Evolutionary conservation across 371 early-diverging fungal genomes (phyloP).

Genomic region (Actinomortierella ambigua): DNA sequence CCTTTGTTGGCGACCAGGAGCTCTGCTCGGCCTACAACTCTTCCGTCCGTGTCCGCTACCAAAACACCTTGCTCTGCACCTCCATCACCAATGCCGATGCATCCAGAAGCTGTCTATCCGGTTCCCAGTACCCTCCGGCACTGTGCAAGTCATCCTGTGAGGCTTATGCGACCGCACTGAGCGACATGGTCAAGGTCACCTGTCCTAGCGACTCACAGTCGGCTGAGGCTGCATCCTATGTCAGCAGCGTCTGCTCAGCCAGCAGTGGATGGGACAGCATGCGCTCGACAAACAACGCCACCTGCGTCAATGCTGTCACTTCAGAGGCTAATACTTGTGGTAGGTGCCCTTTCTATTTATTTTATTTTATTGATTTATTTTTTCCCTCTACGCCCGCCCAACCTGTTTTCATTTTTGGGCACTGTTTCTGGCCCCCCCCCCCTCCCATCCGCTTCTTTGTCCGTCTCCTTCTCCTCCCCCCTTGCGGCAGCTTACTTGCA

Average conservation of each 20-base stretch:
- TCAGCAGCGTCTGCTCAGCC: constrained; percentile 13
- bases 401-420: background rate
- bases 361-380: constrained; percentile 1
- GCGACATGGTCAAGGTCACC: constrained; percentile 1
- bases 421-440: background rate
- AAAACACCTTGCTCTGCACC: constrained; percentile 25
- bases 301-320: constrained; percentile 13
- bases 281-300: background rate
- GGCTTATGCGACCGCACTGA: constrained; percentile 9
- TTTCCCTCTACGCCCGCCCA: background rate
- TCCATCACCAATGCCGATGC: constrained; percentile 8
- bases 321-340: constrained; percentile 34
- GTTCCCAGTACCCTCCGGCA: background rate
- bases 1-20: constrained; percentile 4
- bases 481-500: background rate
- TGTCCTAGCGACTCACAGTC: constrained; percentile 14
- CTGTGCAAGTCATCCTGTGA: constrained; percentile 23
- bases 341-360: constrained; percentile 10
- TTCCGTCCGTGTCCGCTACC: constrained; percentile 22
- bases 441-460: background rate
- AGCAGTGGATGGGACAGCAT: constrained; percentile 11
- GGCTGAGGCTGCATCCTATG: background rate
- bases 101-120: constrained; percentile 3
- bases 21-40: constrained; percentile 21
- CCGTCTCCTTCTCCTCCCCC: background rate